Base-by-base conservation (phyloP, 1,284 basidiomycete species). In the Cronartium quercuum region DNA sequence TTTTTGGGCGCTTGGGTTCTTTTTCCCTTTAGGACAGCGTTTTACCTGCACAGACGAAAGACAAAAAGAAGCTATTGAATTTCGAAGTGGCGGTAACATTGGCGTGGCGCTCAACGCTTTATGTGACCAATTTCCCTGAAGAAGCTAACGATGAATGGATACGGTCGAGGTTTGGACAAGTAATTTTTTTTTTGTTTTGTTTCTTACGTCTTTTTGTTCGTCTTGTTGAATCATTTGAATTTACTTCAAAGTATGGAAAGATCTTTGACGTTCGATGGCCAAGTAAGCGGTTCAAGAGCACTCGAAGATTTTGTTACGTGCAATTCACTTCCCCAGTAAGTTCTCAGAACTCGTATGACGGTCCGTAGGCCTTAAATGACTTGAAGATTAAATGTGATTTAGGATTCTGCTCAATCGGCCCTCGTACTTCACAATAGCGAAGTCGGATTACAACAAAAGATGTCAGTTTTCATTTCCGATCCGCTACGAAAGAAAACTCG, bases 251-350 rank as follows among this genome's bases (percentile, higher is more conserved):
- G 89, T 94, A 90, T 82, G 96, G 96, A 0, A 86, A 86, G 5
- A 87, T 99, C 66, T 91, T 98, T 76, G 93, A 96, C 77, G 91
- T 94, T 13, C 90, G 96, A 21, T 98, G 95, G 96, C 96, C 96
- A 6, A 96, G 93, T 83, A 94, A 94, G 81, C 94, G 95, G 81
- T 95, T 92, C 84, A 94, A 92, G 81, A 87, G 85, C 69, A 90
- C 90, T 0, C 85, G 96, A 35, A 86, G 96, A 13, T 98, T 99
- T 82, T 95, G 92, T 81, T 99, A 98, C 81, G 85, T 99, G 1
- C 94, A 97, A 78, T 97, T 87, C 81, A 89, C 89, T 0, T 88
- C 88, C 29, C 90, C 92, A 0, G 92, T 92, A 78, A 76, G 89
- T 84, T 7, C 29, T 12, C 5, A 34, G 44, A 24, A 24, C 10